Conservation (phyloP, 768 basidiomycete species). For the Termitomyces sp. region DNA sequence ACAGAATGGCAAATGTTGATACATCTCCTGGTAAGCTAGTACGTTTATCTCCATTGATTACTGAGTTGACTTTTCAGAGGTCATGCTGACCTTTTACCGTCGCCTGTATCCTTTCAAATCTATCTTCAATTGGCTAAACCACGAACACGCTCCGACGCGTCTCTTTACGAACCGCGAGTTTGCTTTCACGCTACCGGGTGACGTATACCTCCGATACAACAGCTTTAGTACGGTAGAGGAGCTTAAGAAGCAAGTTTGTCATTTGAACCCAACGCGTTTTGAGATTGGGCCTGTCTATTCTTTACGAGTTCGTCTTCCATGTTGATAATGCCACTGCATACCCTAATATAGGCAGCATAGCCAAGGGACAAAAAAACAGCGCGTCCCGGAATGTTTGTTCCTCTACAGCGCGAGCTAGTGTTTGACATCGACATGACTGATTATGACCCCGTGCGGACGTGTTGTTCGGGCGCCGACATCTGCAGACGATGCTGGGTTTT, state of each 20-base stretch:
- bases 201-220: constrained; percentile 93
- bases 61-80: constrained; percentile 22
- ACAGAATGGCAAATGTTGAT: constrained; percentile 5
- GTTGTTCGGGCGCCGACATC: constrained; percentile 87
- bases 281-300: constrained; percentile 96
- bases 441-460: constrained; percentile 92
- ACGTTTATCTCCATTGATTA: background rate
- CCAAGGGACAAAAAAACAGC: constrained; percentile 87
- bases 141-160: constrained; percentile 71
- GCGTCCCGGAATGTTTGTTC: constrained; percentile 58
- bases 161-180: constrained; percentile 94
- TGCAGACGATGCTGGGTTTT: constrained; percentile 94
- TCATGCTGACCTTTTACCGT: constrained; percentile 70
- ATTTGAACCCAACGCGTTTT: constrained; percentile 86
- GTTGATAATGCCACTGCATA: background rate
- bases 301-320: constrained; percentile 55
- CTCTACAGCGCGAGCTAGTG: constrained; percentile 84
- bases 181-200: constrained; percentile 86
- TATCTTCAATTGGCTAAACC: constrained; percentile 92
- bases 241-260: constrained; percentile 83
- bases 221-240: constrained; percentile 84
- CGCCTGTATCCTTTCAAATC: constrained; percentile 94
- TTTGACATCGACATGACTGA: constrained; percentile 99
- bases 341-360: constrained; percentile 29
- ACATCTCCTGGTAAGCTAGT: constrained; percentile 12